Percentiles rank a stretch among this genome's conserved stretches.
These are phyloP conservation scores for Mycotypha africana DNA, from an alignment of 371 early-diverging fungal species.

Conservation along the genomic window DNA sequence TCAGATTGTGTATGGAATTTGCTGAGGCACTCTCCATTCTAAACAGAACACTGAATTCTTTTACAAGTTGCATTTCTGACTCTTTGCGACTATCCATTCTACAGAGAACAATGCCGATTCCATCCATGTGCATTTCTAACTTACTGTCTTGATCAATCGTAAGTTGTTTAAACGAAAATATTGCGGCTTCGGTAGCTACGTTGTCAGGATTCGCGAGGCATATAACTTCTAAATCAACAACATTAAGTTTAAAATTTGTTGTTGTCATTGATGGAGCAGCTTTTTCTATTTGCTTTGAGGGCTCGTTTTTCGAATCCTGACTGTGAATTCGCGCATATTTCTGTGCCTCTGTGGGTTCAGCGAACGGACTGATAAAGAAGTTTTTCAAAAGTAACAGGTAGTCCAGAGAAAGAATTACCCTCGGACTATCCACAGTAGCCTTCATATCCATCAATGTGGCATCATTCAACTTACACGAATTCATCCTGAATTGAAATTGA, in stretches of 20 bases:
- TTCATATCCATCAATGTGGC: constrained; percentile 40
- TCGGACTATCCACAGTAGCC: constrained; percentile 78
- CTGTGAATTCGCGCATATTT: constrained; percentile 34
- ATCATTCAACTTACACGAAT: constrained; percentile 9
- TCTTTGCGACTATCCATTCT: constrained; percentile 75
- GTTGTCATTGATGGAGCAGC: constrained; percentile 4
- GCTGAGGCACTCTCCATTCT: constrained; percentile 55
- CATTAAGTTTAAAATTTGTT: constrained; percentile 58
- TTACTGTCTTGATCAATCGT: constrained; percentile 62
- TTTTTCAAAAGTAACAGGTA: constrained; percentile 68
- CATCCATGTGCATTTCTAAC: constrained; percentile 60
- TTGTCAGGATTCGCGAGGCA: constrained; percentile 74
- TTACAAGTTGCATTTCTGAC: constrained; percentile 76
- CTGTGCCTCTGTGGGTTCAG: constrained; percentile 35
- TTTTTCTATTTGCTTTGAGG: constrained; percentile 2
- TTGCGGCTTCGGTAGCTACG: constrained; percentile 79
- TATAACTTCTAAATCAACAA: constrained; percentile 79
- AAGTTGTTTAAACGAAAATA: constrained; percentile 75
- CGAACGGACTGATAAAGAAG: constrained; percentile 66
- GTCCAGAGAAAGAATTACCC: constrained; percentile 78
- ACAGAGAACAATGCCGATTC: constrained; percentile 86
- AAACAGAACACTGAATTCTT: constrained; percentile 71
- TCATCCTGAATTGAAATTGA: constrained; percentile 59
- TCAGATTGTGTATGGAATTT: constrained; percentile 47
- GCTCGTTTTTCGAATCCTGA: not conserved